Evolutionary conservation across 495 filamentous ascomycete genomes (phyloP).

Genomic region (Annulohypoxylon moriforme): DNA sequence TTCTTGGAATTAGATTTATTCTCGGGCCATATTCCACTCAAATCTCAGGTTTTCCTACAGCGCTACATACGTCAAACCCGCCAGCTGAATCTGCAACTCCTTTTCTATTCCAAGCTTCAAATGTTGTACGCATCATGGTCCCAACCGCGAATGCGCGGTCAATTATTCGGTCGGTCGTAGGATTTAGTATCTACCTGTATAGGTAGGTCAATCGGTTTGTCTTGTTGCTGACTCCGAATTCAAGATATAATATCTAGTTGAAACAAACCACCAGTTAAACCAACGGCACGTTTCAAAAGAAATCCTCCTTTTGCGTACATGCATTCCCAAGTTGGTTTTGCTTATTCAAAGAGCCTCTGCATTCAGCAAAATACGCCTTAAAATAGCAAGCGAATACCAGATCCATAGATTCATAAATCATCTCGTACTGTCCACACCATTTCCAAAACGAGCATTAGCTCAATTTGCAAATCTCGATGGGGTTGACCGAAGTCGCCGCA

Average conservation of each 20-base stretch:
- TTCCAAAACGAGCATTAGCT: neutral
- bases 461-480: slow-evolving; percentile 14
- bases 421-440: neutral
- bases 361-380: slow-evolving; percentile 23
- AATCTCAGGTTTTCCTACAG: slow-evolving; percentile 3
- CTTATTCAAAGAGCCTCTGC: slow-evolving; percentile 9
- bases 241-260: neutral
- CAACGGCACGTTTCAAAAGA: slow-evolving; percentile 5
- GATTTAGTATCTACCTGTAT: neutral
- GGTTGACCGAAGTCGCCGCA: slow-evolving; percentile 12
- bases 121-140: neutral
- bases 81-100: neutral
- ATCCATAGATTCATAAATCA: slow-evolving; percentile 4
- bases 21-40: slow-evolving; percentile 16
- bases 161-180: neutral
- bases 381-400: slow-evolving; percentile 31
- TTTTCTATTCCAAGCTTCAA: neutral
- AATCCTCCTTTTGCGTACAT: slow-evolving; percentile 8
- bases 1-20: slow-evolving; percentile 12
- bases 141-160: neutral
- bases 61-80: neutral
- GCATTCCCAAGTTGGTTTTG: neutral
- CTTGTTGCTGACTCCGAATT: neutral
- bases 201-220: neutral
- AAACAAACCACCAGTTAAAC: neutral